Evolutionary conservation across 169 alveolate species (phyloP).

Genomic region (Neospora caninum): DNA sequence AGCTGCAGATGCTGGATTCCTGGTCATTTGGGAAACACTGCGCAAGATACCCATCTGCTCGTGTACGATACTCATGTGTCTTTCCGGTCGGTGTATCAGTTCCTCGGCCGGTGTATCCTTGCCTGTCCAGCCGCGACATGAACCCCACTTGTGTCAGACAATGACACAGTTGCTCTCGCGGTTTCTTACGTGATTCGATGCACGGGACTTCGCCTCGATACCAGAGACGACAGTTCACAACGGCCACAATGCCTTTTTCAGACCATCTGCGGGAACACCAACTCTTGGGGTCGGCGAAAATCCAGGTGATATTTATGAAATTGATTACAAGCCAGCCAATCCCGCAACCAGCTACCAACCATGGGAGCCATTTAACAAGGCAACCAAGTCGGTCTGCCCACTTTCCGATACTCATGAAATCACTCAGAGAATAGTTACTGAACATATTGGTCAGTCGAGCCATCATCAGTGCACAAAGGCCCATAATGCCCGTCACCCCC

Average conservation of each 20-base stretch:
- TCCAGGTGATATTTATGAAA: constrained; percentile 68
- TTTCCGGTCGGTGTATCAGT: no score
- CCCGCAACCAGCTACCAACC: constrained; percentile 74
- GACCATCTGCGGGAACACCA: constrained; percentile 77
- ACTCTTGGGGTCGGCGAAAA: constrained; percentile 69
- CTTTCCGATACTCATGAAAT: constrained; percentile 82
- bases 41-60: no score
- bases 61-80: no score
- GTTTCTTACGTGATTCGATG: constrained; percentile 26
- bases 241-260: constrained; percentile 63
- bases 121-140: no score
- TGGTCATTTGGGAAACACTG: no score
- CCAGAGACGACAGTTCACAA: constrained; percentile 70
- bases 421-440: constrained; percentile 82
- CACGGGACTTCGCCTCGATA: constrained; percentile 64
- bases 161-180: background rate
- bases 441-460: constrained; percentile 71
- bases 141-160: background rate
- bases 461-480: constrained; percentile 43
- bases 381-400: constrained; percentile 82
- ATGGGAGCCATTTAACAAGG: constrained; percentile 85
- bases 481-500: constrained; percentile 49
- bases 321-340: constrained; percentile 72
- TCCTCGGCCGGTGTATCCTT: no score
- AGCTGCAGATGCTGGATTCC: no score